Evolutionary conservation across 2,329 filamentous ascomycete species (phyloP).

Genomic region (Sporothrix humicola): DNA sequence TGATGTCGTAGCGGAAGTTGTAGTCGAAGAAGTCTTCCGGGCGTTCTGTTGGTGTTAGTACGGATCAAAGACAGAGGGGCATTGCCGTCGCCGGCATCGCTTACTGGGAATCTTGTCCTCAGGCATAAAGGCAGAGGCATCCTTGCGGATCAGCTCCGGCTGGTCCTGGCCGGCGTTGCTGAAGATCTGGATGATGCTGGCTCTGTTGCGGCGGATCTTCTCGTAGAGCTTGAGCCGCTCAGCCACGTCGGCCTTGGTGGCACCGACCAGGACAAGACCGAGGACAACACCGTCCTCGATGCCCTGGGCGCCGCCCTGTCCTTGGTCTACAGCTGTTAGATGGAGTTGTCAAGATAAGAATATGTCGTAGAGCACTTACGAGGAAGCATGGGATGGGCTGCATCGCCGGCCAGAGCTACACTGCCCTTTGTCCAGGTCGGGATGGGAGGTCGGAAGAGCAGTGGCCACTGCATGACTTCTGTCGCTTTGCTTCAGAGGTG

Average conservation of each 20-base stretch:
- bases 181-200: constrained; percentile 26
- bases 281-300: constrained; percentile 22
- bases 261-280: constrained; percentile 1
- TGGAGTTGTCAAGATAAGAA: neutral
- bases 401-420: constrained; percentile 11
- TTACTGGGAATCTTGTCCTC: constrained; percentile 21
- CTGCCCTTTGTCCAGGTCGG: constrained; percentile 20
- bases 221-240: constrained; percentile 15
- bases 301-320: constrained; percentile 18
- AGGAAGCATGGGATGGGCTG: constrained; percentile 25
- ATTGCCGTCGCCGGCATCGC: neutral
- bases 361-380: neutral
- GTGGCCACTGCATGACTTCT: constrained; percentile 24
- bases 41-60: neutral
- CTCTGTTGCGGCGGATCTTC: constrained; percentile 16
- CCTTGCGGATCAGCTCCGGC: constrained; percentile 16
- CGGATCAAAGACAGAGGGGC: no score
- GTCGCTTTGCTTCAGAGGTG: neutral
- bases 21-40: constrained; percentile 26
- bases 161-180: constrained; percentile 26
- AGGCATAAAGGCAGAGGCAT: constrained; percentile 4
- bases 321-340: neutral
- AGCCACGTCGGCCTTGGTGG: neutral
- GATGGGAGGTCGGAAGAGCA: constrained; percentile 14
- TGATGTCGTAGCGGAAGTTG: constrained; percentile 23